phyloP scores from a whole-genome alignment of 495 filamentous ascomycete species.

The Aspergillus cristatus region DNA sequence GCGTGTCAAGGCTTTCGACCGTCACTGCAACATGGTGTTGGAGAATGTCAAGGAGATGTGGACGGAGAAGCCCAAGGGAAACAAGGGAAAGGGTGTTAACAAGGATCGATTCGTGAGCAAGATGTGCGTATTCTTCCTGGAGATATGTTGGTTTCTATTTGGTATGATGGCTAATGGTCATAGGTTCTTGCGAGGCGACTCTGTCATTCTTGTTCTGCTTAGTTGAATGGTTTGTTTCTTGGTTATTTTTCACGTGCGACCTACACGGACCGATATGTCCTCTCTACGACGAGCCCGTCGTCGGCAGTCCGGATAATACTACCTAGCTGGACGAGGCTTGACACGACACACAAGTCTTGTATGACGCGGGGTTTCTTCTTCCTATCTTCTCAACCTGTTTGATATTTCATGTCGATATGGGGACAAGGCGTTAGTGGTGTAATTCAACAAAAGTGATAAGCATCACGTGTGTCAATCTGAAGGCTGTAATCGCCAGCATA shows the following conservation, averaged over 20 bases:
- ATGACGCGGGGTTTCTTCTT: no score
- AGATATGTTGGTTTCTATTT: not conserved
- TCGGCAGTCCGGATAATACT: no score
- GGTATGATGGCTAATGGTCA: not conserved
- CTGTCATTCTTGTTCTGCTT: slow-evolving; percentile 84
- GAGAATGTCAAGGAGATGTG: slow-evolving; percentile 99
- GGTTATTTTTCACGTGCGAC: slow-evolving; percentile 3
- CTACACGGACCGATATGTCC: not conserved
- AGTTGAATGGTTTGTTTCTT: slow-evolving; percentile 50
- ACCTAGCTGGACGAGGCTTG: no score
- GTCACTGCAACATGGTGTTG: slow-evolving; percentile 96
- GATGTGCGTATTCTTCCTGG: slow-evolving; percentile 59
- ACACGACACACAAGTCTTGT: no score
- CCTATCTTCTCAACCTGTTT: no score
- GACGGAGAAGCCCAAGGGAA: slow-evolving; percentile 87
- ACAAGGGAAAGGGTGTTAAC: slow-evolving; percentile 86
- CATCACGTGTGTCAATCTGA: no score
- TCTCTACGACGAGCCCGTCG: no score
- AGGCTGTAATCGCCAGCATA: no score
- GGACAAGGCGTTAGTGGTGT: no score
- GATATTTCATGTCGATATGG: no score
- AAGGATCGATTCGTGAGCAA: slow-evolving; percentile 99
- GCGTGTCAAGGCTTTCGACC: slow-evolving; percentile 78
- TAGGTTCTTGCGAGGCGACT: slow-evolving; percentile 91
- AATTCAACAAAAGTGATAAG: no score